Evolutionary conservation across 331 rosid genomes (phyloP).

Genomic region (Arachis monticola): DNA sequence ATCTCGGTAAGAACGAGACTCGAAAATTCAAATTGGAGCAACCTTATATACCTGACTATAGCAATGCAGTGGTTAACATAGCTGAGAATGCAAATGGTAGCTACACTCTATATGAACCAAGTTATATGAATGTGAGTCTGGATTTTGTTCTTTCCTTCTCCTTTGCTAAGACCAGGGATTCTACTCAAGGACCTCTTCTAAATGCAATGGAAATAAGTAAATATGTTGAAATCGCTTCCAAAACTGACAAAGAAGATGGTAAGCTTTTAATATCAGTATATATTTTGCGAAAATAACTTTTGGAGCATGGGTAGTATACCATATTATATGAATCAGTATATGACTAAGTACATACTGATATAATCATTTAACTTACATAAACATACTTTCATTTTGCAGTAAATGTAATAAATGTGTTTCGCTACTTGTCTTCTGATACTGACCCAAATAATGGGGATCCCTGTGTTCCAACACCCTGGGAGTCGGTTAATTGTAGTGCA

Average conservation of each 20-base stretch:
- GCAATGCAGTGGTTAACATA: conserved; percentile 85
- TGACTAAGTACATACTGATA: conserved; percentile 2
- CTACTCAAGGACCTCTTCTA: conserved; percentile 80
- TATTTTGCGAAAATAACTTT: conserved; percentile 4
- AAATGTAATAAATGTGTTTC: conserved; percentile 54
- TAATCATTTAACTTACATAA: conserved; percentile 19
- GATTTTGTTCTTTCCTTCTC: conserved; percentile 85
- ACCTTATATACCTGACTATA: conserved; percentile 70
- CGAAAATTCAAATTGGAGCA: conserved; percentile 78
- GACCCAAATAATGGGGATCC: conserved; percentile 70
- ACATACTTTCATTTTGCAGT: conserved; percentile 53
- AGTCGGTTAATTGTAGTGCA: conserved; percentile 78
- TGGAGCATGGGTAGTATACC: conserved; percentile 1
- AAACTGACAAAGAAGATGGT: conserved; percentile 77
- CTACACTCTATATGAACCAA: conserved; percentile 92
- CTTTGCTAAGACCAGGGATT: conserved; percentile 74
- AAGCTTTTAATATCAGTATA: conserved; percentile 46
- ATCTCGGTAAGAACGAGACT: conserved; percentile 65
- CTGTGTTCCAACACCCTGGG: conserved; percentile 91
- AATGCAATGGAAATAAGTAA: conserved; percentile 92
- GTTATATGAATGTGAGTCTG: conserved; percentile 89
- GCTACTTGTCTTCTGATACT: conserved; percentile 54
- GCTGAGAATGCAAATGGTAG: conserved; percentile 96
- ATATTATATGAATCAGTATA: conserved; percentile 2
- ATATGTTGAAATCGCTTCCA: conserved; percentile 58